Evolutionary conservation across 2,329 filamentous ascomycete species (phyloP).

Genomic region (Fonsecaea pedrosoi): DNA sequence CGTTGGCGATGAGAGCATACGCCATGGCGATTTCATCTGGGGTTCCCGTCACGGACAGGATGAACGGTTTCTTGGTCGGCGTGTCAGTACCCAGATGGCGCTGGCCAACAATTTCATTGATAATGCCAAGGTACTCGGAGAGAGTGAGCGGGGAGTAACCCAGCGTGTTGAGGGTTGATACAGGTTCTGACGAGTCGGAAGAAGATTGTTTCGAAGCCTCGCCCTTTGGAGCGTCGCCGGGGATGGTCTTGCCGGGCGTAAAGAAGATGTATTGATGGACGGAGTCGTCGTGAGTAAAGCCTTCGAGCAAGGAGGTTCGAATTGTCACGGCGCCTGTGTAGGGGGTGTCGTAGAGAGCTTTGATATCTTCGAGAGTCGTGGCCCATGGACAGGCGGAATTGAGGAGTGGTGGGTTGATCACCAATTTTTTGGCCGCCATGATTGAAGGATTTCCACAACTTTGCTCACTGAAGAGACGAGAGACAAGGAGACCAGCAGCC

Average conservation of each 20-base stretch:
- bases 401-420: slow-evolving; percentile 69
- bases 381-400: slow-evolving; percentile 82
- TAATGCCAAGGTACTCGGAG: slow-evolving; percentile 63
- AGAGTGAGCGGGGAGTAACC: slow-evolving; percentile 74
- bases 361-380: slow-evolving; percentile 67
- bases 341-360: slow-evolving; percentile 64
- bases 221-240: slow-evolving; percentile 24
- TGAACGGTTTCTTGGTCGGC: slow-evolving; percentile 56
- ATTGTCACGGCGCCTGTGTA: slow-evolving; percentile 77
- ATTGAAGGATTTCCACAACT: slow-evolving; percentile 1
- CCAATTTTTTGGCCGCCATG: slow-evolving; percentile 30
- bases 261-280: slow-evolving; percentile 60
- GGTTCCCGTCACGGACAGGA: slow-evolving; percentile 74
- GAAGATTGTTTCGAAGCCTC: slow-evolving; percentile 29
- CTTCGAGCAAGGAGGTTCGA: slow-evolving; percentile 68
- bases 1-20: slow-evolving; percentile 58
- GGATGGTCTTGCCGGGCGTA: slow-evolving; percentile 35
- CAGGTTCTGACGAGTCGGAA: slow-evolving; percentile 26
- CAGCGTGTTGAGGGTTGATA: slow-evolving; percentile 66
- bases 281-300: slow-evolving; percentile 67
- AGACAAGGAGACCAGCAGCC: not conserved
- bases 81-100: slow-evolving; percentile 40
- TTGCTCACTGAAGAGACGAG: not conserved
- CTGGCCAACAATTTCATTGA: slow-evolving; percentile 55
- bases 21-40: slow-evolving; percentile 64